phyloP scores from a whole-genome alignment of 2,329 filamentous ascomycete species.

The Tolypocladium inflatum region DNA sequence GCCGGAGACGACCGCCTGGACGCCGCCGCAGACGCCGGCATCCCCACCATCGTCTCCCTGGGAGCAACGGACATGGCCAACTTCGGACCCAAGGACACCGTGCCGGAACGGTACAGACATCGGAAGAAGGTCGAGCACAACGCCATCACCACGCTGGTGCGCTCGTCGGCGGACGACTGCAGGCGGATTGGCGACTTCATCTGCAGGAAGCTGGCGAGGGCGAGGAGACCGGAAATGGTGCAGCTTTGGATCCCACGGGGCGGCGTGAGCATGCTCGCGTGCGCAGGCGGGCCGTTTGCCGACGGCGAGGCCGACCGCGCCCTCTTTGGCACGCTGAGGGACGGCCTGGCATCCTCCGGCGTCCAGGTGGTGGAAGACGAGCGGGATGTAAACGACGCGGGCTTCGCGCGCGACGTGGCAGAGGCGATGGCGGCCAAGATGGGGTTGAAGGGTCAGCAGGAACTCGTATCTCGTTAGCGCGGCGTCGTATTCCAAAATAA shows the following conservation, averaged over 20 bases:
- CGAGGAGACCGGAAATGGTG: constrained; percentile 28
- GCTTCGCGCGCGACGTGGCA: constrained; percentile 39
- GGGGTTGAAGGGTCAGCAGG: constrained; percentile 7
- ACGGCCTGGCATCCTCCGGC: constrained; percentile 35
- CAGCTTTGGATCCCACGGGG: constrained; percentile 50
- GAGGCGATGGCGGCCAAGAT: constrained; percentile 25
- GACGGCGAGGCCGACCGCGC: constrained; percentile 30
- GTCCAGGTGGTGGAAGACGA: constrained; percentile 40
- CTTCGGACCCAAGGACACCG: constrained; percentile 45
- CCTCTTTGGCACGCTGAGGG: constrained; percentile 42
- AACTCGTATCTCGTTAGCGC: too few relatives aligned
- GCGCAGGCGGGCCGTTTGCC: constrained; percentile 42
- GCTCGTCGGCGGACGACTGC: constrained; percentile 51
- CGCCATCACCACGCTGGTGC: constrained; percentile 54
- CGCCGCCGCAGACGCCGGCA: constrained; percentile 44
- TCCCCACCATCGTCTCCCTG: constrained; percentile 43
- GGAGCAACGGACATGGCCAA: constrained; percentile 54
- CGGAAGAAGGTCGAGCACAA: constrained; percentile 56
- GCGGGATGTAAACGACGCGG: constrained; percentile 43
- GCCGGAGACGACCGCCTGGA: constrained; percentile 48
- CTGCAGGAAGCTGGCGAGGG: constrained; percentile 36
- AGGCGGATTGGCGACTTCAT: constrained; percentile 45
- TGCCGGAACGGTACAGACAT: constrained; percentile 43
- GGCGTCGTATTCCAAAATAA: too few relatives aligned
- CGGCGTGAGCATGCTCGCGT: constrained; percentile 53